Evolutionary conservation across 306 rosid species (phyloP).

Genomic region (Benincasa hispida): DNA sequence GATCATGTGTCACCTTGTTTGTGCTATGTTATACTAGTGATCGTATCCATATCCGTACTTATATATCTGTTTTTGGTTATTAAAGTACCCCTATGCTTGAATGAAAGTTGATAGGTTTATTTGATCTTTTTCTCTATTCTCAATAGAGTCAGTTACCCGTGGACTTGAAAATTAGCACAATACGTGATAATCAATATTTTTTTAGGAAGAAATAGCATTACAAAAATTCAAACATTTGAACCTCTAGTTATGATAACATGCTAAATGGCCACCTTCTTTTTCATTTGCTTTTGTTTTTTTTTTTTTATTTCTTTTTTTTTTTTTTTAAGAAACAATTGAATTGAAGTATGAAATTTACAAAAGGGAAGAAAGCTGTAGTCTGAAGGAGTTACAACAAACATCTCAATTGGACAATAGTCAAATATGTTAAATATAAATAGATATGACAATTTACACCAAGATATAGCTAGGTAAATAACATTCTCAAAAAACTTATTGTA

Average conservation of each 20-base stretch:
- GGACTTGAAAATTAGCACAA: not conserved
- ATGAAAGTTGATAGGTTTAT: not conserved
- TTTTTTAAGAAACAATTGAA: not conserved
- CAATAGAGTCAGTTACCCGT: not conserved
- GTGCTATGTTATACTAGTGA: not conserved
- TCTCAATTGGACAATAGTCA: no score
- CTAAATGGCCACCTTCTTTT: not conserved
- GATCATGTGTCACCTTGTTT: not conserved
- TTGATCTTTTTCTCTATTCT: not conserved
- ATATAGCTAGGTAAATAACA: no score
- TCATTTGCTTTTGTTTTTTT: no score
- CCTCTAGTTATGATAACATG: not conserved
- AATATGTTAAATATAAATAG: no score
- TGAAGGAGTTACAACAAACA: no score
- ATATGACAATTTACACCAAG: no score
- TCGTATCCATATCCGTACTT: not conserved
- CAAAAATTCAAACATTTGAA: not conserved
- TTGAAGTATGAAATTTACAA: not conserved
- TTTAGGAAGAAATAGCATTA: not conserved
- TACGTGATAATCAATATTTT: not conserved
- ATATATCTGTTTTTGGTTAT: not conserved
- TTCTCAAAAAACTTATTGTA: no score
- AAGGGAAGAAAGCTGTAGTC: not conserved
- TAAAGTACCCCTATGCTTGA: not conserved
- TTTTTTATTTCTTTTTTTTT: no score